Evolutionary conservation across 73 alveolate species (phyloP), one percentile per base, ranked within the genome.

Genomic region (Chromera velia): DNA sequence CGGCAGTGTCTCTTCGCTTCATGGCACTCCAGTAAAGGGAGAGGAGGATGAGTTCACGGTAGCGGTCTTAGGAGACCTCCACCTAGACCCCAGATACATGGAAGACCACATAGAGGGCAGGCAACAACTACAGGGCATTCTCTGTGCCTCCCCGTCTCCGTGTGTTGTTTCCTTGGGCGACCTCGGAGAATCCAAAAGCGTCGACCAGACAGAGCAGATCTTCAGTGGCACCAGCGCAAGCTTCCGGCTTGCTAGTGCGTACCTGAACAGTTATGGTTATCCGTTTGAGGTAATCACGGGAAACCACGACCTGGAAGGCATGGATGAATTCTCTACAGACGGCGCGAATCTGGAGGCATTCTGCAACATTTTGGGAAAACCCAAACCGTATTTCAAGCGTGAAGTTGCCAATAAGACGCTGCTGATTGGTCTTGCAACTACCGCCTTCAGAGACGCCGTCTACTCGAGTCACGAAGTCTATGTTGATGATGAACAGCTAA

Each of bases 291-390:
- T 75, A 26, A 47, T 64, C 28, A 74, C 75, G 28, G 82, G 82
- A 28, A 75, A 75, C 48, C 82, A 75, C 28, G 82, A 75, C 69
- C 69, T 75, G 0, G 82, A 75, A 74, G 82, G 82, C 67, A 75
- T 75, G 46, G 82, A 75, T 26, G 82, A 75, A 62, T 75, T 75
- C 48, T 74, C 48, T 22, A 63, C 74, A 22, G 75, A 75, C 45
- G 69, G 9, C 24, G 75, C 28, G 28, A 75, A 75, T 29, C 66
- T 75, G 9, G 48, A 9, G 9, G 82, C 75, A 6, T 75, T 63
- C 69, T 47, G 33, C 17, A 28, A 64, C 31, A 32, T 63, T 31
- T 67, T 75, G 29, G 82, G 82, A n/a, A 75, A 75, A 74, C 75
- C 29, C 27, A 22, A 1, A 55, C 69, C 17, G 4, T 22, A 22